These are phyloP conservation scores for Cladophialophora bantiana DNA, from an alignment of 2,329 filamentous ascomycete genomes.

Conservation along the genomic window DNA sequence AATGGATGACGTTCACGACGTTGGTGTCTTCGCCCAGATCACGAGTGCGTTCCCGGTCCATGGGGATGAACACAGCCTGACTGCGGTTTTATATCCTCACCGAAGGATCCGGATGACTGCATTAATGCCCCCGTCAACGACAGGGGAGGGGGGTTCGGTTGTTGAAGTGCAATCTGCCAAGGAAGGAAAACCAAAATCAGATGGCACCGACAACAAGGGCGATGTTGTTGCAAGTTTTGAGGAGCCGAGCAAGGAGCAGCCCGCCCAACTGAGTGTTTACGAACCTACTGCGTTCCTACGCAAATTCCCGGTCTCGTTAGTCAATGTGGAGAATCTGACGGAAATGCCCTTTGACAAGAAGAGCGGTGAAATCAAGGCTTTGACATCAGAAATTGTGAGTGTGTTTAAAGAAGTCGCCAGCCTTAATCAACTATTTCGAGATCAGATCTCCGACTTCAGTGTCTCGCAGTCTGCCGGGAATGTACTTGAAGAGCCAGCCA, in stretches of 20 bases:
- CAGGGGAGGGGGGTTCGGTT: slow-evolving; percentile 47
- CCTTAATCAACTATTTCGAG: slow-evolving; percentile 92
- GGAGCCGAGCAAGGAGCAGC: slow-evolving; percentile 72
- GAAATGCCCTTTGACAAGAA: slow-evolving; percentile 92
- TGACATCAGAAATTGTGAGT: slow-evolving; percentile 97
- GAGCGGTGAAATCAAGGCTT: slow-evolving; percentile 84
- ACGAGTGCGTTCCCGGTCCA: slow-evolving; percentile 93
- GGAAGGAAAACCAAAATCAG: slow-evolving; percentile 60
- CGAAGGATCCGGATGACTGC: slow-evolving; percentile 89
- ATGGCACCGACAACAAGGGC: slow-evolving; percentile 75
- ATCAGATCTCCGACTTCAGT: slow-evolving; percentile 96
- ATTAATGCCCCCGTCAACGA: slow-evolving; percentile 70
- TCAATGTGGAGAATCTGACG: slow-evolving; percentile 90
- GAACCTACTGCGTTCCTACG: slow-evolving; percentile 90
- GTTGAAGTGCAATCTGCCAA: slow-evolving; percentile 52
- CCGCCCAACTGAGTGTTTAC: slow-evolving; percentile 66
- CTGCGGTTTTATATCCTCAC: slow-evolving; percentile 94
- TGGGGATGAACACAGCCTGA: slow-evolving; percentile 83
- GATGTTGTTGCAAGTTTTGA: slow-evolving; percentile 98
- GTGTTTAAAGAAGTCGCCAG: slow-evolving; percentile 97
- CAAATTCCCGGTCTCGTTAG: slow-evolving; percentile 90
- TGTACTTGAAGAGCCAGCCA: slow-evolving; percentile 91
- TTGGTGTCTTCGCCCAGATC: slow-evolving; percentile 96
- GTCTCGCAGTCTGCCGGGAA: slow-evolving; percentile 95
- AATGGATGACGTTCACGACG: slow-evolving; percentile 89